Conservation (phyloP, 495 filamentous ascomycete species). For the Tuber umbilicatum region DNA sequence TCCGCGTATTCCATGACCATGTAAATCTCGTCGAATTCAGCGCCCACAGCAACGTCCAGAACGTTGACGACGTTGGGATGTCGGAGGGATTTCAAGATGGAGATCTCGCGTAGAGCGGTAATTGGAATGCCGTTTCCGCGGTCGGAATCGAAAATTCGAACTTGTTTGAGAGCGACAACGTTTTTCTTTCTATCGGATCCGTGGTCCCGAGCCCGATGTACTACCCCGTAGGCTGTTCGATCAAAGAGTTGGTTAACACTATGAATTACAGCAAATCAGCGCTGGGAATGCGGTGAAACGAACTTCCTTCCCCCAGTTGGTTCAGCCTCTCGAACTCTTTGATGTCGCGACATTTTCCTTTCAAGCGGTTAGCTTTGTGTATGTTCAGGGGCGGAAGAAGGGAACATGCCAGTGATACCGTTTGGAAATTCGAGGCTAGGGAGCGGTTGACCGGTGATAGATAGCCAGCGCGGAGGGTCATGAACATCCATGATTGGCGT, state of each 20-base stretch:
- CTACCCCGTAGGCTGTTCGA: slow-evolving; percentile 46
- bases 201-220: slow-evolving; percentile 45
- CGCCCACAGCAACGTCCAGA: slow-evolving; percentile 46
- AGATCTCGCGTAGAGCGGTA: slow-evolving; percentile 48
- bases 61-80: slow-evolving; percentile 48
- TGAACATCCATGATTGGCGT: not conserved
- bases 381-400: not conserved
- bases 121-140: slow-evolving; percentile 49
- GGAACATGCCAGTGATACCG: slow-evolving; percentile 42
- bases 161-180: slow-evolving; percentile 48
- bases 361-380: slow-evolving; percentile 11
- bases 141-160: slow-evolving; percentile 45
- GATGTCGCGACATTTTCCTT: slow-evolving; percentile 45
- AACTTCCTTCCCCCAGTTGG: slow-evolving; percentile 47
- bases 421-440: slow-evolving; percentile 34
- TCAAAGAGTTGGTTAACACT: slow-evolving; percentile 5
- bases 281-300: slow-evolving; percentile 19
- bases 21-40: slow-evolving; percentile 45
- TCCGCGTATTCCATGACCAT: slow-evolving; percentile 52
- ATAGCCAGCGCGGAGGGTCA: slow-evolving; percentile 41
- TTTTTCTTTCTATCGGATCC: slow-evolving; percentile 28
- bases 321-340: slow-evolving; percentile 45
- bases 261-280: not conserved
- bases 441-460: slow-evolving; percentile 44
- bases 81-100: slow-evolving; percentile 45